These are phyloP conservation scores for Murraya paniculata DNA, from an alignment of 345 rosid genomes.

Conservation along the genomic window DNA sequence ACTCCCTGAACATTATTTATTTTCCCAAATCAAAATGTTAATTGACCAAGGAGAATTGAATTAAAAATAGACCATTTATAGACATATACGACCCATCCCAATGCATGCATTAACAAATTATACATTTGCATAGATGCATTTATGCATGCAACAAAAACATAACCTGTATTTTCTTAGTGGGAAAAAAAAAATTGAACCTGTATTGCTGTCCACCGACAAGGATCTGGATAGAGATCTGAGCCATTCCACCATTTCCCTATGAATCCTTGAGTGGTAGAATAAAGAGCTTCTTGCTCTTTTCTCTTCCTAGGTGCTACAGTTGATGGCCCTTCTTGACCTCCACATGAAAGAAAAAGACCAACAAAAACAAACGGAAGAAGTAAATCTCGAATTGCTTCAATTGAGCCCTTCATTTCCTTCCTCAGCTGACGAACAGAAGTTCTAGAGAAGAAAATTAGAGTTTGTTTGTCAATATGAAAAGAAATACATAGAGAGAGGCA, in stretches of 20 bases:
- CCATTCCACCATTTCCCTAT: constrained; percentile 41
- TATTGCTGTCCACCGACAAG: constrained; percentile 41
- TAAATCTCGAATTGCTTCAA: not conserved
- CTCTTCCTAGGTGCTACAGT: constrained; percentile 28
- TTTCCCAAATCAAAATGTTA: not conserved
- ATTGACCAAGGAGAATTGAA: no score
- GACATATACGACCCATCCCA: no score
- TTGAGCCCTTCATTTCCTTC: not conserved
- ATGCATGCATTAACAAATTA: no score
- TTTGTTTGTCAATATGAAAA: no score
- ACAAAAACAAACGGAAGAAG: not conserved
- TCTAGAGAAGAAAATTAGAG: not conserved
- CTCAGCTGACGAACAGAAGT: not conserved
- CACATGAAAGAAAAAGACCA: not conserved
- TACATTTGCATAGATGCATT: not conserved
- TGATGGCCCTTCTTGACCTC: not conserved
- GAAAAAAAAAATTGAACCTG: constrained; percentile 14
- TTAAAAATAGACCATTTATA: no score
- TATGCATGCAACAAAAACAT: not conserved
- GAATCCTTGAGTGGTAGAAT: constrained; percentile 39
- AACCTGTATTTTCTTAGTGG: no score
- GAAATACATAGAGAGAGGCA: not conserved
- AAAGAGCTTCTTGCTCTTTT: constrained; percentile 31
- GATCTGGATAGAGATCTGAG: constrained; percentile 45
- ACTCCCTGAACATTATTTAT: constrained; percentile 31